These are phyloP conservation scores for Neocallimastix lanati DNA, from an alignment of 192 early-diverging fungal genomes.

Conservation along the genomic window DNA sequence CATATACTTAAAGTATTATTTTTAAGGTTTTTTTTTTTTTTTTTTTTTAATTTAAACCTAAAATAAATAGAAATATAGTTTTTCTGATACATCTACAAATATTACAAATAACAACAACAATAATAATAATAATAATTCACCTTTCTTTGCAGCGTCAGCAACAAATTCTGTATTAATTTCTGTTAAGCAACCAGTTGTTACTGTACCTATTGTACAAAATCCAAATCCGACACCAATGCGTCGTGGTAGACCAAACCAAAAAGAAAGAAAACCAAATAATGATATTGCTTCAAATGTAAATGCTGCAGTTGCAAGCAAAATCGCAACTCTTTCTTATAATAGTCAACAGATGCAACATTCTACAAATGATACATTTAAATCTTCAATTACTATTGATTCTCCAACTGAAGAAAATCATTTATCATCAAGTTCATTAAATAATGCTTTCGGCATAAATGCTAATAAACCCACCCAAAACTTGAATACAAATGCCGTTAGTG, in stretches of 20 bases:
- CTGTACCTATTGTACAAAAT: conserved; percentile 13
- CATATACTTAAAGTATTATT: too few species aligned
- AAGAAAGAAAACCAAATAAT: conserved; percentile 1
- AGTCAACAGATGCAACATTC: background rate
- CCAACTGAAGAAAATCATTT: background rate
- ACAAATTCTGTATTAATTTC: conserved; percentile 7
- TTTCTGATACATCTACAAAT: background rate
- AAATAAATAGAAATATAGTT: background rate
- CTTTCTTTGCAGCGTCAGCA: conserved; percentile 7
- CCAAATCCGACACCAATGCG: conserved; percentile 64
- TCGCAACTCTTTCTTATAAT: background rate
- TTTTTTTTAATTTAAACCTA: background rate
- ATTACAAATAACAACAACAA: too few species aligned
- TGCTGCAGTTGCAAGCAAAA: background rate
- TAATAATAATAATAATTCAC: conserved; percentile 1
- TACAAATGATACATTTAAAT: background rate
- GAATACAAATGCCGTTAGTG: background rate
- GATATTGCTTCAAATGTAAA: background rate
- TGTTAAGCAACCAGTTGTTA: conserved; percentile 8
- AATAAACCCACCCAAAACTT: background rate
- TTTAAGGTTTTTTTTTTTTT: too few species aligned
- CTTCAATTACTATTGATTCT: background rate
- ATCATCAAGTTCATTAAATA: background rate
- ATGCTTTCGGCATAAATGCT: background rate
- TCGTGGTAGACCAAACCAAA: conserved; percentile 60